Conservation (phyloP, 176 grass and related monocot genomes). For the Areca catechu region DNA sequence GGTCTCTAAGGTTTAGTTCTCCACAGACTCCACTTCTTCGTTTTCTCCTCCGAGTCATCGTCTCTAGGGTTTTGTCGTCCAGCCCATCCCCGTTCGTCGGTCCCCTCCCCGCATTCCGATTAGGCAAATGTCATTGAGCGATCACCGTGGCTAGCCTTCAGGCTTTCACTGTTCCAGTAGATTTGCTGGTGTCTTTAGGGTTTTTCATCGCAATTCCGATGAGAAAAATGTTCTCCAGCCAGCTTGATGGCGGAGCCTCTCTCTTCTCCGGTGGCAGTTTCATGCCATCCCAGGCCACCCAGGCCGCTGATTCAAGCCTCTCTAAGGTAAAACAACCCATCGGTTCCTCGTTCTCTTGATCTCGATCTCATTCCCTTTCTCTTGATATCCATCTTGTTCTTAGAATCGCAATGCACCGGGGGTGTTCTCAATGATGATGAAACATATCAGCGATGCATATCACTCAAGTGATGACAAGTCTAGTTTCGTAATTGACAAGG, state of each 20-base stretch:
- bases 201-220: not conserved
- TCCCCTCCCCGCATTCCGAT: too few relatives aligned
- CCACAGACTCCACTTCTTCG: too few relatives aligned
- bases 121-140: too few relatives aligned
- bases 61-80: too few relatives aligned
- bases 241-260: constrained; percentile 12
- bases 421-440: constrained; percentile 61
- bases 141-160: too few relatives aligned
- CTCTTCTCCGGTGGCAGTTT: not conserved
- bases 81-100: too few relatives aligned
- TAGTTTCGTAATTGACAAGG: constrained; percentile 45
- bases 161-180: too few relatives aligned
- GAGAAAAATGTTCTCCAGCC: constrained; percentile 22
- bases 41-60: too few relatives aligned
- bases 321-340: constrained; percentile 18
- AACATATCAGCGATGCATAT: constrained; percentile 64
- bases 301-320: constrained; percentile 14
- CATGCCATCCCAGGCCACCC: constrained; percentile 13
- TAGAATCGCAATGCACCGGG: constrained; percentile 45
- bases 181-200: too few relatives aligned
- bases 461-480: constrained; percentile 43
- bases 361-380: not conserved
- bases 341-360: not conserved
- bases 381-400: not conserved
- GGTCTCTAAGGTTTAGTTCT: too few relatives aligned